A percentile compares a stretch with the other conserved stretches of the same genome.
Evolutionary conservation across 352 stramenopile genomes (phyloP).

Genomic region (Phytophthora ramorum): DNA sequence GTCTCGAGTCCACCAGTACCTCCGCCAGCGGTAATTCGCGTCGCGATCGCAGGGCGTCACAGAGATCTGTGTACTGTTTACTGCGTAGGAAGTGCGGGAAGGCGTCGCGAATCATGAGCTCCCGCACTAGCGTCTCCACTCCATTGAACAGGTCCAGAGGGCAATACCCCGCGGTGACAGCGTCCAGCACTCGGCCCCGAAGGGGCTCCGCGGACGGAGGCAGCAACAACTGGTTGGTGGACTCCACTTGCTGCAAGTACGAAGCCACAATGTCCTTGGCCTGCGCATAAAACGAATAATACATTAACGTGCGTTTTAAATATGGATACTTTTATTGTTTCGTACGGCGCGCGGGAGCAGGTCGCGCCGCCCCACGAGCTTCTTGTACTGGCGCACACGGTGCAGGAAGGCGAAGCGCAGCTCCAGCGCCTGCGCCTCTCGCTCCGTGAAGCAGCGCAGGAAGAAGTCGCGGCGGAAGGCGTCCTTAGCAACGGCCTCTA

Average conservation of each 20-base stretch:
- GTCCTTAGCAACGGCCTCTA: constrained; percentile 67
- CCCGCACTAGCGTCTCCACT: constrained; percentile 59
- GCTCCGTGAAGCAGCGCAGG: constrained; percentile 55
- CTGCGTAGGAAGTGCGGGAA: constrained; percentile 61
- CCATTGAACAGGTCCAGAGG: constrained; percentile 69
- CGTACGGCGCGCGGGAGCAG: constrained; percentile 52
- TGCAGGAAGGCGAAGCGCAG: constrained; percentile 64
- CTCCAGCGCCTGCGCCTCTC: constrained; percentile 61
- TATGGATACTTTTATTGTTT: neutral
- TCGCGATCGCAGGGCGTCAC: constrained; percentile 56
- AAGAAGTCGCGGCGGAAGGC: constrained; percentile 66
- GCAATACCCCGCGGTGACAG: constrained; percentile 37
- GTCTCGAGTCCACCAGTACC: constrained; percentile 60
- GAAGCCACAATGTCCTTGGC: constrained; percentile 52
- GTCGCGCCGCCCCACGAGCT: constrained; percentile 51
- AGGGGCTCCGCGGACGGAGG: constrained; percentile 37
- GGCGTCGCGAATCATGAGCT: constrained; percentile 53
- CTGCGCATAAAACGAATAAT: constrained; percentile 22
- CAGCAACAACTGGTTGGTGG: constrained; percentile 26
- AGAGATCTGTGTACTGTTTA: constrained; percentile 58
- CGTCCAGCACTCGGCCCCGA: constrained; percentile 35
- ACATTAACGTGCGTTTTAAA: neutral
- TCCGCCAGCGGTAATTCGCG: constrained; percentile 71
- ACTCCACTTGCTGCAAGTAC: constrained; percentile 46
- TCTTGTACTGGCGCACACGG: constrained; percentile 65